Conservation (phyloP, 495 filamentous ascomycete genomes). For the Penicillium fimorum region DNA sequence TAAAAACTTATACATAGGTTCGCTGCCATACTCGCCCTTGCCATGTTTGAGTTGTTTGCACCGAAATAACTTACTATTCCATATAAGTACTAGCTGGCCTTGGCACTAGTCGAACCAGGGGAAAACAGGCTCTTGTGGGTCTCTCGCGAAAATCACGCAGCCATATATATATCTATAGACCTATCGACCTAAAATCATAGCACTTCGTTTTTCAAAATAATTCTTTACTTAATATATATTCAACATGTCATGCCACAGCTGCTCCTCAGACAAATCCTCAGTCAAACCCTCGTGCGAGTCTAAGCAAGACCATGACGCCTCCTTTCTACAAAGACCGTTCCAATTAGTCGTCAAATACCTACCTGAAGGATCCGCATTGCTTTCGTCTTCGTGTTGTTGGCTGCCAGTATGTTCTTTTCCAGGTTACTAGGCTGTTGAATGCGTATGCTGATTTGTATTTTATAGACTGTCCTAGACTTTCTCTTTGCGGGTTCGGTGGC, state of each 20-base stretch:
- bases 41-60: too few species aligned
- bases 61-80: too few species aligned
- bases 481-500: conserved; percentile 2
- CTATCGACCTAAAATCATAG: background rate
- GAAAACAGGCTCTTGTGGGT: too few species aligned
- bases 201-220: background rate
- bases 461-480: background rate
- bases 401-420: background rate
- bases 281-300: background rate
- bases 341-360: background rate
- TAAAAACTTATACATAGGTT: too few species aligned
- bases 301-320: background rate
- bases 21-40: too few species aligned
- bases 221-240: background rate
- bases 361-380: background rate
- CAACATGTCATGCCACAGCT: background rate
- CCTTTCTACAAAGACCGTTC: background rate
- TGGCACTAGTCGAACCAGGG: too few species aligned
- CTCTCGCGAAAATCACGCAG: background rate
- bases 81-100: too few species aligned
- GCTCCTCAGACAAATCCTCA: background rate
- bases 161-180: background rate
- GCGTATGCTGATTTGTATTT: background rate
- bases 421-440: background rate
- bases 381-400: conserved; percentile 3